Base-by-base conservation (phyloP, 192 early-diverging fungal species). In the Backusella circina region DNA sequence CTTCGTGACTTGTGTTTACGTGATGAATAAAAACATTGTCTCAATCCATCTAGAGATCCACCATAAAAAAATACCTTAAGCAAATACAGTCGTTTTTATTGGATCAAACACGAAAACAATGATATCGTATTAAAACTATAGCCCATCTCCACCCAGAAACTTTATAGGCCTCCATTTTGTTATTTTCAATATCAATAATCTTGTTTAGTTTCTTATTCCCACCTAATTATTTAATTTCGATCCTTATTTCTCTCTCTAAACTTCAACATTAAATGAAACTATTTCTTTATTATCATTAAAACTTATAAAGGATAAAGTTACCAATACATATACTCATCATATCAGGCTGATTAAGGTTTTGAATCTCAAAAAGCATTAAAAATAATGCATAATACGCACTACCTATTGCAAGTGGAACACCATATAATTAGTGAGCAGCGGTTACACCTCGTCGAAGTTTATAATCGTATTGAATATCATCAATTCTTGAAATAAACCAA, bases 301-400 rank as follows among this genome's bases (percentile, higher is more conserved):
- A 37, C 10, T 47, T 47, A 47, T 47, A 47, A 47, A 47, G 16
- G 36, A 37, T 37, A 16, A 16, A 47, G 16, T 47, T 47, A 47
- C 47, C 91, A 70, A 94, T 92, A 79, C 94, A 98, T 73, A 96
- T 92, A 0, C 88, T 81, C 1, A 95, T 87, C 72, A 93, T 82
- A 21, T 80, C 73, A 2, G 91, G 86, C 31, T 91, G 84, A 12
- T 88, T 71, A 68, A 97, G 83, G 57, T 83, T 81, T 32, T 86
- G 54, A 28, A 92, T 75, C 69, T 97, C 92, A 33, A 91, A 82
- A 47, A 96, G 77, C 0, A 94, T 95, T 18, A 95, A 79, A 84
- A 99, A 98, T 75, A 96, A 97, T 54, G 95, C 93, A 67, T 95
- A 97, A 78, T 98, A 97, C n/a, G 95, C 96, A 44, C 92, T 95